Percentiles rank a stretch among this genome's conserved stretches.
Conservation (phyloP, 108 stramenopile species). For the Skeletonema grethae region DNA sequence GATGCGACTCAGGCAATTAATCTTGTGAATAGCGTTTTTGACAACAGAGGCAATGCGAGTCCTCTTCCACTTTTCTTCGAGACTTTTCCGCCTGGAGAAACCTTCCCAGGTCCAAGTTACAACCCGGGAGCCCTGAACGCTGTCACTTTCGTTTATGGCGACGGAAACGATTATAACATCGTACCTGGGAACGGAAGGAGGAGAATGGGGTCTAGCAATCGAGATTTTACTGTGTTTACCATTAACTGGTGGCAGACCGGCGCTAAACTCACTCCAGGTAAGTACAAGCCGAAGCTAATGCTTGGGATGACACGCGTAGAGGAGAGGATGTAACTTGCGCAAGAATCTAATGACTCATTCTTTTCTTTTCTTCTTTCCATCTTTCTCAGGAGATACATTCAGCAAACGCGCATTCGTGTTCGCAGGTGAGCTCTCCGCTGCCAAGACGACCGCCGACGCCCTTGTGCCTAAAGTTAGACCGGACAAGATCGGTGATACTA, state of each 20-base stretch:
- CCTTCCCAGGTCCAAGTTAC: neutral
- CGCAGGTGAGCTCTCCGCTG: conserved; percentile 5
- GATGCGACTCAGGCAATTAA: neutral
- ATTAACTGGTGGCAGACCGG: conserved; percentile 5
- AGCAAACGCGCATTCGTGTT: conserved; percentile 26
- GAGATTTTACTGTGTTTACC: conserved; percentile 32
- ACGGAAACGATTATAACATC: conserved; percentile 7
- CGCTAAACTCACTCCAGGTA: conserved; percentile 7
- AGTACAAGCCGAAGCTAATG: neutral
- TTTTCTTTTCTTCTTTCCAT: neutral
- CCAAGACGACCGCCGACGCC: neutral
- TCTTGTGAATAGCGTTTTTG: conserved; percentile 9
- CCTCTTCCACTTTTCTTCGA: neutral
- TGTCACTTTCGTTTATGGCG: conserved; percentile 24
- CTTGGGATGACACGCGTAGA: neutral
- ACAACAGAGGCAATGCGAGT: neutral
- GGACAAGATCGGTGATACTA: conserved; percentile 14
- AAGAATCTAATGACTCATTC: neutral
- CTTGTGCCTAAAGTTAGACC: conserved; percentile 1
- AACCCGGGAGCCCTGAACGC: conserved; percentile 15
- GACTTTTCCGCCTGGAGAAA: neutral
- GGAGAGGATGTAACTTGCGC: neutral
- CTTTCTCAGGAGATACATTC: conserved; percentile 23
- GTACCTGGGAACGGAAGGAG: conserved; percentile 16
- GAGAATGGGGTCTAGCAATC: conserved; percentile 7